Conservation (phyloP, 306 rosid genomes). For the Prinsepia uniflora region DNA sequence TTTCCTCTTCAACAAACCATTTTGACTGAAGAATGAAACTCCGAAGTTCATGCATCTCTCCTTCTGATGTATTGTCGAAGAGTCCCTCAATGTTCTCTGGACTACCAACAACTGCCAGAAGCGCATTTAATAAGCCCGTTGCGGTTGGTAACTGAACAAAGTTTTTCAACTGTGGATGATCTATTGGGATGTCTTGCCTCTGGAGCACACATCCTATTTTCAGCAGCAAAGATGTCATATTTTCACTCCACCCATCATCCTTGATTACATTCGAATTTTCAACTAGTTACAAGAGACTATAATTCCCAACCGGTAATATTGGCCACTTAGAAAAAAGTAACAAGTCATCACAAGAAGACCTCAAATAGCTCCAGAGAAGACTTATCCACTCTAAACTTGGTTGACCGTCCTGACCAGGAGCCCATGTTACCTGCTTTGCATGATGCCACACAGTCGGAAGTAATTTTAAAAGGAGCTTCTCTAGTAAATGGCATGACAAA, state of each 20-base stretch:
- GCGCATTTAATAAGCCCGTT: conserved; percentile 64
- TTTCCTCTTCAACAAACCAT: conserved; percentile 78
- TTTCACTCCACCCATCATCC: conserved; percentile 97
- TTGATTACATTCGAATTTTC: conserved; percentile 70
- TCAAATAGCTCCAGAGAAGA: conserved; percentile 85
- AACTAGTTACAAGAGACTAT: conserved; percentile 63
- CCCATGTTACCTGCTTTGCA: conserved; percentile 75
- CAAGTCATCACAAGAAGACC: conserved; percentile 74
- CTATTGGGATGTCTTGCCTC: conserved; percentile 67
- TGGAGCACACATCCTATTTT: conserved; percentile 81
- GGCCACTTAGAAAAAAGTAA: conserved; percentile 87
- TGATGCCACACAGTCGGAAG: conserved; percentile 92
- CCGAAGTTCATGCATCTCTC: conserved; percentile 91
- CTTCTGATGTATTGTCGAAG: conserved; percentile 67
- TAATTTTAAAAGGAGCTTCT: conserved; percentile 74
- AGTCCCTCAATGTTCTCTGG: conserved; percentile 63
- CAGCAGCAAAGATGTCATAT: conserved; percentile 75
- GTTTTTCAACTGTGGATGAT: conserved; percentile 71
- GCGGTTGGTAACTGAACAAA: conserved; percentile 83
- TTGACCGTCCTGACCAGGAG: conserved; percentile 77
- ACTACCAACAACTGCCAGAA: conserved; percentile 74
- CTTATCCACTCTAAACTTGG: conserved; percentile 91
- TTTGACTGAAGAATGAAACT: conserved; percentile 93
- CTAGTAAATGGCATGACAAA: conserved; percentile 79
- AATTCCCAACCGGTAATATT: conserved; percentile 71